A percentile compares a stretch with the other conserved stretches of the same genome.
Conservation (phyloP, 495 filamentous ascomycete species). For the Penicillium coprophilum region DNA sequence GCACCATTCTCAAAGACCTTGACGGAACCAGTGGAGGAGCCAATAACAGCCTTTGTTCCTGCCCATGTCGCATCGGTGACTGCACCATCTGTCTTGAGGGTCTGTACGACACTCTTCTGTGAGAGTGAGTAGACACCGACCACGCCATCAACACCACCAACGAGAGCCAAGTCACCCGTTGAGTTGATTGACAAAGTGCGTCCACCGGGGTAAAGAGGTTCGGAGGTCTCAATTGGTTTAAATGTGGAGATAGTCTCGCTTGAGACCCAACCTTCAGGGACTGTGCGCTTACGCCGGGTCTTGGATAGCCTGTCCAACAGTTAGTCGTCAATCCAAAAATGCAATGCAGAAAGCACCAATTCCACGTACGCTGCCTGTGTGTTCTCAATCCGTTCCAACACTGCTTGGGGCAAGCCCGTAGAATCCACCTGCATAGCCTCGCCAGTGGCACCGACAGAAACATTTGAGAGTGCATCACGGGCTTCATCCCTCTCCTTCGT, state of each 20-base stretch:
- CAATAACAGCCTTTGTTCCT: conserved; percentile 66
- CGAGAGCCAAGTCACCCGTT: conserved; percentile 65
- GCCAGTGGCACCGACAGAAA: conserved; percentile 66
- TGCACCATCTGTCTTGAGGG: conserved; percentile 63
- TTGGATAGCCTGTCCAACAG: conserved; percentile 67
- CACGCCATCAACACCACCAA: conserved; percentile 75
- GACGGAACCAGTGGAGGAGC: conserved; percentile 72
- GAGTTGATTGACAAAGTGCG: conserved; percentile 66
- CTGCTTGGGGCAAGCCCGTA: conserved; percentile 65
- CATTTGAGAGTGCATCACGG: conserved; percentile 82
- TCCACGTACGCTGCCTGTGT: conserved; percentile 72
- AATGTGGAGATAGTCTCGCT: conserved; percentile 69
- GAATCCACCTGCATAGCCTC: conserved; percentile 92
- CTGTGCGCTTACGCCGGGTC: conserved; percentile 78
- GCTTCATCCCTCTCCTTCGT: conserved; percentile 90
- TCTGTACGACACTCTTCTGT: conserved; percentile 65
- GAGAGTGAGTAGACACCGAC: conserved; percentile 78
- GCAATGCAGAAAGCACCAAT: background rate
- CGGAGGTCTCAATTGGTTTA: conserved; percentile 57
- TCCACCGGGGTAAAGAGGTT: conserved; percentile 62
- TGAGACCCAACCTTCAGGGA: conserved; percentile 83
- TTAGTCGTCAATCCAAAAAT: background rate
- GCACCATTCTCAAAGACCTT: conserved; percentile 71
- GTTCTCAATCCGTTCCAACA: conserved; percentile 72
- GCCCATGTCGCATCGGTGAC: conserved; percentile 82